Evolutionary conservation across 2,329 filamentous ascomycete species (phyloP).

Genomic region (Rugonectria rugulosa): DNA sequence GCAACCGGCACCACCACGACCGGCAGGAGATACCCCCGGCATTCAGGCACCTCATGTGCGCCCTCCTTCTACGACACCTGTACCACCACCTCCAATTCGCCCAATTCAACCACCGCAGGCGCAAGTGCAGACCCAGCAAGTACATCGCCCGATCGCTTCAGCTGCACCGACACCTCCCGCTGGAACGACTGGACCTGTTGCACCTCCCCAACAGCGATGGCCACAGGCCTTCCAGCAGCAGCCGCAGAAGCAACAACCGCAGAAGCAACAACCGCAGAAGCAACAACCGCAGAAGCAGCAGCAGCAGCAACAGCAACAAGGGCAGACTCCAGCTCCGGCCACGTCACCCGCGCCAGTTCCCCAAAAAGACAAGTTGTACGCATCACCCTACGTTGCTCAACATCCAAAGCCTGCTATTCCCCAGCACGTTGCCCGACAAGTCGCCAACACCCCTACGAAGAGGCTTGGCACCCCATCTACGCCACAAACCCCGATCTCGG

Average conservation of each 20-base stretch:
- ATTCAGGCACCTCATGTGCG: conserved; percentile 38
- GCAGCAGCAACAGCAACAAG: too few relatives aligned
- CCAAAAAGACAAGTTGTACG: conserved; percentile 40
- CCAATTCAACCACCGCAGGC: conserved; percentile 43
- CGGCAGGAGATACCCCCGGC: conserved; percentile 27
- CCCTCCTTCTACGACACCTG: conserved; percentile 43
- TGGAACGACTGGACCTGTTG: conserved; percentile 28
- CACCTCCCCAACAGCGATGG: conserved; percentile 45
- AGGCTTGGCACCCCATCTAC: conserved; percentile 42
- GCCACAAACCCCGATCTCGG: conserved; percentile 47
- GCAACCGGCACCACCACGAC: conserved; percentile 44
- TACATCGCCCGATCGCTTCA: conserved; percentile 43
- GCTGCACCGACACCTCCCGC: conserved; percentile 41
- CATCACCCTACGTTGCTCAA: conserved; percentile 42
- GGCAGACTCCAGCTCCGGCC: conserved; percentile 34
- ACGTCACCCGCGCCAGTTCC: conserved; percentile 36
- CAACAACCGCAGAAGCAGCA: conserved; percentile 33
- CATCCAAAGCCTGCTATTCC: conserved; percentile 48
- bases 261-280: conserved; percentile 43
- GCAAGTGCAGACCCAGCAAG: conserved; percentile 35
- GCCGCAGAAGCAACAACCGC: too few relatives aligned
- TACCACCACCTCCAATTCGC: conserved; percentile 43
- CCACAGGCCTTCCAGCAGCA: conserved; percentile 41
- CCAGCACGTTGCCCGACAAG: conserved; percentile 52
- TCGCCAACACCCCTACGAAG: conserved; percentile 44